Evolutionary conservation across 1,284 basidiomycete genomes (phyloP), one percentile per base, ranked within the genome.

Genomic region (Psilocybe mexicana): DNA sequence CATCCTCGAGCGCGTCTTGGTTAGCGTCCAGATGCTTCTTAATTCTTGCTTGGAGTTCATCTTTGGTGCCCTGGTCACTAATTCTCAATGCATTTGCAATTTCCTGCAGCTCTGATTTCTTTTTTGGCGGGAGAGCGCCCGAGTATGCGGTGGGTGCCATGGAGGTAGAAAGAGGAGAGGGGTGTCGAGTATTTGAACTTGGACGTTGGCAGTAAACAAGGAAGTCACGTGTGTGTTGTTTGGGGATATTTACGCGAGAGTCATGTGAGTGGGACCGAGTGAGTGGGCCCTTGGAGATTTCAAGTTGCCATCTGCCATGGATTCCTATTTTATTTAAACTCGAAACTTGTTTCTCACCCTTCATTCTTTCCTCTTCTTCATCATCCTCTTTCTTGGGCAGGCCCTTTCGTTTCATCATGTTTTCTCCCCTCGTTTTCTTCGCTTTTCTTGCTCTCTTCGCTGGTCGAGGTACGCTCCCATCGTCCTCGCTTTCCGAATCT

Each of bases 51-150:
- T 81, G 78, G 7, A 88, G 60, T 2, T 85, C 84, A 28, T 88
- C 85, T 60, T 81, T 85, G 2, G 84, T 87, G 28, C 86, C 86
- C 36, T 71, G 57, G 54, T 81, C 78, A 52, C 75, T 77, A 52
- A 87, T 68, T 0, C 67, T 65, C 23, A 88, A 78, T 6, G 82
- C 81, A 4, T 60, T 8, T 0, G 86, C 83, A 33, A 88, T 81
- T 55, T 80, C 78, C 62, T 79, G 83, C 2, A 88, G 77, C 24
- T 87, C 86, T 6, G 73, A 75, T 69, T 87, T 87, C 71, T 84
- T 87, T 71, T 86, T 86, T 6, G 78, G 62, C 58, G 76, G 76
- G 24, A 86, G 76, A 25, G 79, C 68, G 53, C 85, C 85, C 43
- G 73, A 66, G 74, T 70, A 79, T 38, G 63, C 63, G 51, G 70